phyloP scores from a whole-genome alignment of 768 basidiomycete species.

The Mycena indigotica region DNA sequence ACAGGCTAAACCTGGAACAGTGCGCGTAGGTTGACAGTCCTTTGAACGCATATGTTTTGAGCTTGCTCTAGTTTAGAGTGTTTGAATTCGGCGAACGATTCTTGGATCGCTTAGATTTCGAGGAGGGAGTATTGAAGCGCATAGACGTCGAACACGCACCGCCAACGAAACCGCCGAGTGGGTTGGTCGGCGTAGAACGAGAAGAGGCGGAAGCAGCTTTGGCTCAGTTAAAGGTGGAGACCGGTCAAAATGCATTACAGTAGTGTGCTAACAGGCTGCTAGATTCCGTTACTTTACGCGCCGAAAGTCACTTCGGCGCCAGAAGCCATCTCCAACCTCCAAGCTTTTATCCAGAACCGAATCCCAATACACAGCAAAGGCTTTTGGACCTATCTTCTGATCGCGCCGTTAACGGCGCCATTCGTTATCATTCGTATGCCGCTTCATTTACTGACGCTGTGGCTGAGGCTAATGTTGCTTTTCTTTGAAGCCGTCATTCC shows the following conservation, averaged over 20 bases:
- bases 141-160: conserved; percentile 73
- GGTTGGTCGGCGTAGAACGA: conserved; percentile 20
- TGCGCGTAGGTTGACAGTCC: conserved; percentile 59
- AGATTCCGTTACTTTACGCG: conserved; percentile 74
- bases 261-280: not conserved
- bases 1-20: conserved; percentile 61
- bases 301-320: conserved; percentile 40
- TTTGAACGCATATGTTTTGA: not conserved
- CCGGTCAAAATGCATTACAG: not conserved
- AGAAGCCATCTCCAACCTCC: conserved; percentile 49
- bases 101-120: conserved; percentile 75
- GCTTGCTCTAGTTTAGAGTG: conserved; percentile 51
- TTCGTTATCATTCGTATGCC: conserved; percentile 75
- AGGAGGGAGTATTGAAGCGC: conserved; percentile 74
- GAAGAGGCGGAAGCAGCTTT: conserved; percentile 24
- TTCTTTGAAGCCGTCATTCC: conserved; percentile 66
- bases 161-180: conserved; percentile 33
- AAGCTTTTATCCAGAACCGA: conserved; percentile 51
- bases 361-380: conserved; percentile 68
- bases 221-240: conserved; percentile 16
- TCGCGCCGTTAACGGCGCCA: conserved; percentile 75
- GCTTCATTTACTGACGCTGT: not conserved
- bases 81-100: conserved; percentile 68
- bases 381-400: conserved; percentile 63
- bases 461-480: not conserved